A percentile compares a stretch with the other conserved stretches of the same genome.
phyloP scores from a whole-genome alignment of 1,139 yeast species.

The Debaryomyces psychrophilus region DNA sequence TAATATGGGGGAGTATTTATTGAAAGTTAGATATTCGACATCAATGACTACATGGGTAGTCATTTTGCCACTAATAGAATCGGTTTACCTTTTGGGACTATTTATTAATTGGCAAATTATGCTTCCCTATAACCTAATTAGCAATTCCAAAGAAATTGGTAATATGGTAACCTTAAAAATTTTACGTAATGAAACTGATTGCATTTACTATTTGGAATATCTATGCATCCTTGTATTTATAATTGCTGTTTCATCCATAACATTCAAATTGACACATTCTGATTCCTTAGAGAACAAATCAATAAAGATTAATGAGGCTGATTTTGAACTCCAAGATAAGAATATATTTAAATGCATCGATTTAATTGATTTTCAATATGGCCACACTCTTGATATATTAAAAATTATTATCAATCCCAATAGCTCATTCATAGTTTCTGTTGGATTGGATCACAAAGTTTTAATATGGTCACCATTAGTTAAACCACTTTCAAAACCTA shows the following conservation, averaged over 20 bases:
- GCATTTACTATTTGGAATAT: constrained; percentile 38
- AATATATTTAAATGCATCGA: constrained; percentile 50
- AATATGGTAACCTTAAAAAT: constrained; percentile 22
- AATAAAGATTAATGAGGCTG: constrained; percentile 16
- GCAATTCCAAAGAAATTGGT: constrained; percentile 22
- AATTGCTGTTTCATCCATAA: constrained; percentile 30
- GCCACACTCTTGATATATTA: constrained; percentile 66
- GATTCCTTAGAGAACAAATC: constrained; percentile 5
- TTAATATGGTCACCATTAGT: constrained; percentile 74
- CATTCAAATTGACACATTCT: constrained; percentile 28
- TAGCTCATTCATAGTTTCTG: constrained; percentile 64
- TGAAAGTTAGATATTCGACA: constrained; percentile 39
- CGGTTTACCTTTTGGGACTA: constrained; percentile 23
- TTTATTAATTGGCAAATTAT: constrained; percentile 32
- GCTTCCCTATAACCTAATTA: constrained; percentile 28
- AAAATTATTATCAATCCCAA: constrained; percentile 56
- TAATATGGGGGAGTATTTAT: constrained; percentile 37
- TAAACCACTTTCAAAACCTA: constrained; percentile 31
- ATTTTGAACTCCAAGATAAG: constrained; percentile 23
- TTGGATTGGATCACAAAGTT: constrained; percentile 73
- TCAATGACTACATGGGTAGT: constrained; percentile 23
- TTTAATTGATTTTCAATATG: constrained; percentile 38
- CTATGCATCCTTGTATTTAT: constrained; percentile 31
- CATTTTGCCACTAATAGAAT: constrained; percentile 20
- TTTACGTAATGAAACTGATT: constrained; percentile 24